phyloP scores from a whole-genome alignment of 139 green algal genomes.

The Nannochloris sp. region DNA sequence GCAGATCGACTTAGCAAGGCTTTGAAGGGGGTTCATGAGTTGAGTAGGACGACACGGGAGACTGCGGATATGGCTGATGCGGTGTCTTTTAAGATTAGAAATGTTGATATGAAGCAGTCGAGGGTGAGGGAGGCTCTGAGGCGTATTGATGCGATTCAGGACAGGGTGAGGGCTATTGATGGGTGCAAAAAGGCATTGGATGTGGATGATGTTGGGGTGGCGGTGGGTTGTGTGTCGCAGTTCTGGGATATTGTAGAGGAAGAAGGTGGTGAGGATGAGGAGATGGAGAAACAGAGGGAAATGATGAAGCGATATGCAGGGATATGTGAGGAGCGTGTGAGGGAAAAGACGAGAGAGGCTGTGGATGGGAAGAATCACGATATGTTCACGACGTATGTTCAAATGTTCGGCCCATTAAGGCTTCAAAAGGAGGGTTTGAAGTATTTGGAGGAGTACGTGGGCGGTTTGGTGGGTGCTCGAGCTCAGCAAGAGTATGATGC shows the following conservation, averaged over 20 bases:
- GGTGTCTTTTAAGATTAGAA: slow-evolving; percentile 72
- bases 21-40: slow-evolving; percentile 60
- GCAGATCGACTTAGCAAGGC: slow-evolving; percentile 67
- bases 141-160: slow-evolving; percentile 62
- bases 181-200: slow-evolving; percentile 50
- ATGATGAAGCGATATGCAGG: slow-evolving; percentile 6
- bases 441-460: slow-evolving; percentile 51
- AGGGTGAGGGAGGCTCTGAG: slow-evolving; percentile 48
- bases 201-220: slow-evolving; percentile 76
- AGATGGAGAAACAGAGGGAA: slow-evolving; percentile 9
- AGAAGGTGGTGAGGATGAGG: slow-evolving; percentile 16
- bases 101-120: slow-evolving; percentile 71
- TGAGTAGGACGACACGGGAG: slow-evolving; percentile 47
- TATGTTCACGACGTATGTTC: slow-evolving; percentile 62
- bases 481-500: slow-evolving; percentile 46
- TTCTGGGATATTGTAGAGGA: slow-evolving; percentile 69
- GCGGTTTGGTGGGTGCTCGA: slow-evolving; percentile 26
- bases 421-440: slow-evolving; percentile 61
- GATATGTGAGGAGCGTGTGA: slow-evolving; percentile 56
- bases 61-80: slow-evolving; percentile 69
- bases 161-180: slow-evolving; percentile 65
- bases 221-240: slow-evolving; percentile 60
- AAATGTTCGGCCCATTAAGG: slow-evolving; percentile 68
- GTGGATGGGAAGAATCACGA: slow-evolving; percentile 41
- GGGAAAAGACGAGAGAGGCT: slow-evolving; percentile 43